Base-by-base conservation (phyloP, 768 basidiomycete species). In the Hericium erinaceus region DNA sequence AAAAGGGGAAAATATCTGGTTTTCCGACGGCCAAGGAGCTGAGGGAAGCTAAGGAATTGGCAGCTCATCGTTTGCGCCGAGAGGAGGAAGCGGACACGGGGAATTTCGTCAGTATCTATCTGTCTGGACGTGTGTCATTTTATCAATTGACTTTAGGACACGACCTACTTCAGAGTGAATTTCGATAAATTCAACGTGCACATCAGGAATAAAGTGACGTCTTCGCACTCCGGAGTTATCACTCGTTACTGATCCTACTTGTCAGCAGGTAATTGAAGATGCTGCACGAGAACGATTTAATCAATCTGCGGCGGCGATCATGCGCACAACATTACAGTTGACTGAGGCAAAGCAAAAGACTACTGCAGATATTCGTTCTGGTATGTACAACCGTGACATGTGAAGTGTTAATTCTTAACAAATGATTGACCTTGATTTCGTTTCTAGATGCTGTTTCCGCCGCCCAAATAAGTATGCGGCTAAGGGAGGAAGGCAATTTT, bases 131-230 rank as follows among this genome's bases (percentile, higher is more conserved):
- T 33, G 33, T 33, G 33, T 33, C 33, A 7, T 7, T 33, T 9
- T 33, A 33, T 8, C 8, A 33, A 33, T 33, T 8, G 33, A 1
- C 2, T 48, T 40, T 39, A 93, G 85, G 82, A 89, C 16, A 75
- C 75, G 2, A 80, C 91, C 38, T 84, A 85, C 70, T 89, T 97
- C 67, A 82, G 90, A 51, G 80, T 98, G 51, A 98, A 98, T 73
- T 89, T 85, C 67, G 87, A 93, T 63, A 87, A 82, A 64, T 95
- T 94, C 70, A 84, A 88, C 62, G 75, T 92, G 37, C 85, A 91
- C 64, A 82, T 97, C 54, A 86, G 95, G 46, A 95, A 97, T 72
- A 77, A 85, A 66, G 92, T 92, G 63, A 8, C 82, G 40, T 46
- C 18, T 11, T 2, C 26, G 6, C 18, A 20, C 39, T 37, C 41